These are phyloP conservation scores for Vigna angularis DNA, from an alignment of 306 rosid species.

Conservation along the genomic window DNA sequence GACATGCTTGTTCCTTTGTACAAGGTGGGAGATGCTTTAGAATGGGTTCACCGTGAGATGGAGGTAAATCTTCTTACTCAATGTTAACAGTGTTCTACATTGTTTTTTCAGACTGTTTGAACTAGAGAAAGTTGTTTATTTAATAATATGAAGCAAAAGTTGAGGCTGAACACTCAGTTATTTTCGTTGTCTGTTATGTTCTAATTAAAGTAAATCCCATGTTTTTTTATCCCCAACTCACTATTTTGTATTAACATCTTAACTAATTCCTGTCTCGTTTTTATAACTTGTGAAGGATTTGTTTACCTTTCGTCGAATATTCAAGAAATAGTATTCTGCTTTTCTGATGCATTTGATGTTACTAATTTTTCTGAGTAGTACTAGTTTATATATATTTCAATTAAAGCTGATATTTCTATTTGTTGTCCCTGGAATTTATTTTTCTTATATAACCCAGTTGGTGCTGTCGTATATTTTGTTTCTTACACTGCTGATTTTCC, in stretches of 20 bases:
- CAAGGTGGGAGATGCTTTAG: constrained; percentile 94
- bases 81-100: background rate
- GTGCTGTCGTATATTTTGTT: background rate
- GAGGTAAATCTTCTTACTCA: constrained; percentile 66
- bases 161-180: constrained; percentile 2
- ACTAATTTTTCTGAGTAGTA: background rate
- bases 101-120: background rate
- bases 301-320: background rate
- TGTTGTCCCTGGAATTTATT: constrained; percentile 10
- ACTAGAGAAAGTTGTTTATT: background rate
- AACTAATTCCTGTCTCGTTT: background rate
- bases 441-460: constrained; percentile 1
- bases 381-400: constrained; percentile 22
- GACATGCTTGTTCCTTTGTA: constrained; percentile 94
- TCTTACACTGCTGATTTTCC: constrained; percentile 21
- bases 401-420: constrained; percentile 16
- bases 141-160: background rate
- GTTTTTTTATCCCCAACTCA: background rate
- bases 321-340: background rate
- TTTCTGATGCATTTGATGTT: background rate
- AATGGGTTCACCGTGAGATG: constrained; percentile 95
- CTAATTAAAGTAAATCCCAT: background rate
- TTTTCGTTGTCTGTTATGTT: constrained; percentile 31
- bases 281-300: background rate
- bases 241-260: background rate